Evolutionary conservation across 345 rosid genomes (phyloP).

Genomic region (Turritis glabra): DNA sequence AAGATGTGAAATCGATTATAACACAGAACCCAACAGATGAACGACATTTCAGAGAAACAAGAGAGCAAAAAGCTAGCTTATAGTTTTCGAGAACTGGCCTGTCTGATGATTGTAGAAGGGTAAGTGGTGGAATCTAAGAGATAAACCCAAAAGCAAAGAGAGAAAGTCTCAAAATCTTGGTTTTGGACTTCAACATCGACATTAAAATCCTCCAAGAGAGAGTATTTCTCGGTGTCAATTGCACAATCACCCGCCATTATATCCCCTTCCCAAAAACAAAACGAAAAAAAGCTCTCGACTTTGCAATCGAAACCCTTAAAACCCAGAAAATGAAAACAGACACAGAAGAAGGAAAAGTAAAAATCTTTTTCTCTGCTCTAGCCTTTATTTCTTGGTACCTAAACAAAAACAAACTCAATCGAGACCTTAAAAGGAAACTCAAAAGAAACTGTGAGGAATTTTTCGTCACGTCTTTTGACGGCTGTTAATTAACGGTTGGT

Average conservation of each 20-base stretch:
- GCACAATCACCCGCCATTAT: constrained; percentile 47
- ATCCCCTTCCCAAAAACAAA: neutral
- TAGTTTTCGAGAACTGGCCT: constrained; percentile 41
- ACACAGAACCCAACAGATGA: constrained; percentile 4
- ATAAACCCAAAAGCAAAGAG: constrained; percentile 70
- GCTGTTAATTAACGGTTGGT: constrained; percentile 62
- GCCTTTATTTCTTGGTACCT: constrained; percentile 23
- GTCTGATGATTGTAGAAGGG: constrained; percentile 57
- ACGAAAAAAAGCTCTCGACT: constrained; percentile 14
- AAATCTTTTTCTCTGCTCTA: neutral
- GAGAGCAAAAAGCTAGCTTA: neutral
- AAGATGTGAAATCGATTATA: neutral
- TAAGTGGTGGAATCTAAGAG: constrained; percentile 53
- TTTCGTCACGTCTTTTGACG: constrained; percentile 40
- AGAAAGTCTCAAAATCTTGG: constrained; percentile 45
- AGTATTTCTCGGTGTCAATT: constrained; percentile 44
- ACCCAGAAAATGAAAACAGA: neutral
- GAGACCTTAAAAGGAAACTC: constrained; percentile 24
- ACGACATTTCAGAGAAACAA: constrained; percentile 1
- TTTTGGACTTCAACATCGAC: constrained; percentile 46
- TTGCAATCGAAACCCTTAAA: constrained; percentile 30
- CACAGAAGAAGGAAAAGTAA: neutral
- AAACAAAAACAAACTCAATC: constrained; percentile 31
- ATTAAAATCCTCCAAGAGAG: constrained; percentile 50
- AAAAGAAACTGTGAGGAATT: neutral